Evolutionary conservation across 139 green algal species (phyloP), one percentile per base, ranked within the genome.

Genomic region (Yamagishiella unicocca): DNA sequence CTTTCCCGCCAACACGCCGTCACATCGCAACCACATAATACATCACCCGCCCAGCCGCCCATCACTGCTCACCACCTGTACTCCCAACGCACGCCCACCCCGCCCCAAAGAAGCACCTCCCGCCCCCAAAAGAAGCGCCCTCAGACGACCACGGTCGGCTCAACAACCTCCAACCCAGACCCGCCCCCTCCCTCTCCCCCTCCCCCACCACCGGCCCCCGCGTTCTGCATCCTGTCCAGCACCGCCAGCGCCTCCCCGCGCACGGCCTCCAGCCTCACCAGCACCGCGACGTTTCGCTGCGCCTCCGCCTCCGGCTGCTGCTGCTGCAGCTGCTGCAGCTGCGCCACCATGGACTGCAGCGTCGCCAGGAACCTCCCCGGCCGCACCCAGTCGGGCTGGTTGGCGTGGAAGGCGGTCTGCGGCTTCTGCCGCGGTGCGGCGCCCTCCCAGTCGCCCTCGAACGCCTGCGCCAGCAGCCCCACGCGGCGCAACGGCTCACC

Each of bases 281-380:
- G 38, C 82, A 92, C 43, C 2, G 42, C 31, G 3, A 50, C 64
- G 24, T 53, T 54, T 40, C 67, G 62, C 42, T 67, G 4, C 42
- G 25, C 55, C 76, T 77, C 43, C 9, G 35, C 64, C 10, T 35
- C 72, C 38, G n/a, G 31, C 62, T n/a, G 24, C 62, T 46, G 43
- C 40, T 24, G 35, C 31, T 55, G 40, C 54, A 17, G 17, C 54
- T 58, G n/a, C 82, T 90, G 75, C 46, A 94, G 43, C 43, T 90
- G 66, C 1, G 50, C 35, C 37, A 81, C 27, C 75, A 90, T 91
- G 29, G 79, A 68, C 24, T 89, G 85, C 80, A 95, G n/a, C 1
- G 92, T 95, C 17, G 85, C 66, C 42, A 95, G 43, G 43, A 95
- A 91, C 10, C 92, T 85, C 2, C 92, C 92, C 40, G 92, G 92